Evolutionary conservation across 1,284 basidiomycete species (phyloP).

Genomic region (Sanguinoderma infundibulare): DNA sequence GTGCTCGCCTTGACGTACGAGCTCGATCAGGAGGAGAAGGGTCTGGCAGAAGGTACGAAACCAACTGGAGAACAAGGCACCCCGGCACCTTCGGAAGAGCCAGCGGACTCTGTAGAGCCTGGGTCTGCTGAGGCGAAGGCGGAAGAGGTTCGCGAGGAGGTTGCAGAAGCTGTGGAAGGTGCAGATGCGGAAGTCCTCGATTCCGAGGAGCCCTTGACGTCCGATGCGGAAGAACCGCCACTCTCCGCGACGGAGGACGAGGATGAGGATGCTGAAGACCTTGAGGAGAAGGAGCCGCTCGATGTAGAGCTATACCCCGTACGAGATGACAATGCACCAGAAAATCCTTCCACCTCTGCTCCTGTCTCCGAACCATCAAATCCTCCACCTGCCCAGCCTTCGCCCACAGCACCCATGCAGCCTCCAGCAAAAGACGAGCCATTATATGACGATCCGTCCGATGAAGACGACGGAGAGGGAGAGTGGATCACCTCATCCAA

Average conservation of each 20-base stretch:
- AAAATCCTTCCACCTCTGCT: slow-evolving; percentile 1
- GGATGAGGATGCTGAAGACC: slow-evolving; percentile 15
- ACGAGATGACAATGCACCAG: slow-evolving; percentile 15
- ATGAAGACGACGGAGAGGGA: slow-evolving; percentile 84
- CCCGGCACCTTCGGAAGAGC: neutral
- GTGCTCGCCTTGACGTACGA: slow-evolving; percentile 91
- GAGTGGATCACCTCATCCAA: slow-evolving; percentile 98
- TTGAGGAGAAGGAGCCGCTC: slow-evolving; percentile 43
- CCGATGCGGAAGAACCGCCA: slow-evolving; percentile 24
- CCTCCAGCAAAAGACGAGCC: slow-evolving; percentile 27
- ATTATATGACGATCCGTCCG: slow-evolving; percentile 76
- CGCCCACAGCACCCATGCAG: slow-evolving; percentile 9
- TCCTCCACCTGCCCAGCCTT: slow-evolving; percentile 13
- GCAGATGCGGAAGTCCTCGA: neutral
- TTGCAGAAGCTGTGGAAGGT: too few relatives aligned
- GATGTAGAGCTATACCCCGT: slow-evolving; percentile 51
- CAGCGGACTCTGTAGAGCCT: neutral
- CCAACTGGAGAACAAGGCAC: neutral
- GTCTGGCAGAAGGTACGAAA: neutral
- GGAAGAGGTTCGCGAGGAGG: neutral
- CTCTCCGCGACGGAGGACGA: slow-evolving; percentile 20
- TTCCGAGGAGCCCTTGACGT: slow-evolving; percentile 17
- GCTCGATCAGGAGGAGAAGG: slow-evolving; percentile 61
- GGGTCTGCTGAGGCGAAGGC: neutral
- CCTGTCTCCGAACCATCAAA: slow-evolving; percentile 3